These are phyloP conservation scores for Rubia peregrina DNA, from an alignment of 305 asterid genomes.

Conservation along the genomic window DNA sequence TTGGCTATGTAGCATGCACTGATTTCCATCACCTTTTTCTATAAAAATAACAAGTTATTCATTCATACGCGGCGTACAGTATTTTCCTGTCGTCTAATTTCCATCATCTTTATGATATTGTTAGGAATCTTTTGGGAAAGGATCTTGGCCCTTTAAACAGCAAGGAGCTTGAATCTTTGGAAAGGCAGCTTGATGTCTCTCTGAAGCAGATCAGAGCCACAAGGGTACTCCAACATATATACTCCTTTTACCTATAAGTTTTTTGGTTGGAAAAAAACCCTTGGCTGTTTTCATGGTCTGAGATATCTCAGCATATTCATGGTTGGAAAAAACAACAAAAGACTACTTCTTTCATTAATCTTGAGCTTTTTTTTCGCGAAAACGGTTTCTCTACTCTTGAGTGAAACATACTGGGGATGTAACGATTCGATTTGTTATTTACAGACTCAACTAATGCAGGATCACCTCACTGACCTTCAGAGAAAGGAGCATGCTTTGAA, in stretches of 20 bases:
- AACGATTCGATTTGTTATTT: conserved; percentile 9
- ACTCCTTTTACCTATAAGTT: too few species aligned
- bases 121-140: conserved; percentile 84
- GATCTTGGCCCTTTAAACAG: conserved; percentile 89
- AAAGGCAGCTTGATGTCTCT: conserved; percentile 85
- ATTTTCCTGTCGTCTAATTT: not conserved
- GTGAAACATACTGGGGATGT: not conserved
- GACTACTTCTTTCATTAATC: not conserved
- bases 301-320: too few species aligned
- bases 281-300: too few species aligned
- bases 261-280: too few species aligned
- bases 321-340: too few species aligned
- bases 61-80: too few species aligned
- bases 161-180: conserved; percentile 90
- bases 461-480: conserved; percentile 70
- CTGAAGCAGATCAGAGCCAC: conserved; percentile 93
- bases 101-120: not conserved
- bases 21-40: too few species aligned
- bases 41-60: too few species aligned
- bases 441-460: conserved; percentile 87
- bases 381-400: too few species aligned
- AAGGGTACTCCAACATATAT: conserved; percentile 35
- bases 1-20: too few species aligned
- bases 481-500: conserved; percentile 84
- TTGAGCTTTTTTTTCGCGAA: not conserved